Base-by-base conservation (phyloP, 1,139 yeast genomes). In the Chernovozyma sophiae-reginae region DNA sequence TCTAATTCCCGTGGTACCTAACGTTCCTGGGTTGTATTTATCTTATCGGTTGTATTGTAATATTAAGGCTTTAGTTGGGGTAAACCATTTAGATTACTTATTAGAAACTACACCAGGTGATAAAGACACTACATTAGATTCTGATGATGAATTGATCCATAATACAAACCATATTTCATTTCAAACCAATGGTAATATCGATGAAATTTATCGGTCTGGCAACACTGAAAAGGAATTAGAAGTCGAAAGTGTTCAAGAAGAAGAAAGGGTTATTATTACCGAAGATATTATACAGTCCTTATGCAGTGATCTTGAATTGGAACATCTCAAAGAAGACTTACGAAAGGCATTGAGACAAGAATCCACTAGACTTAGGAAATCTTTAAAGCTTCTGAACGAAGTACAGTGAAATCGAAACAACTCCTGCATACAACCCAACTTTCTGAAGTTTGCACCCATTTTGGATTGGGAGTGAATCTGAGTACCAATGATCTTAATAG, bases 11-110 rank as follows among this genome's bases (percentile, higher is more conserved):
- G 70, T 90, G n/a, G 57, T 90, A 2, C 98, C 98, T 15, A 92
- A 92, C 49, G 76, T 92, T n/a, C 98, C 98, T 0, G 97, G 97
- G 0, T 83, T 92, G 50, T 92, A 89, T 53, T 60, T 90, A 32
- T 69, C 85, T 4, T 92, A 84, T 58, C 71, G 98, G 45, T 71
- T 85, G 15, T 92, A 87, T 62, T 86, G 96, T 52, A 86, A 90
- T 56, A 69, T 80, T 52, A 86, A 84, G 52, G 96, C 96, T 1
- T 67, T 76, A 41, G 58, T 76, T 37, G 97, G 97, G 0, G 86
- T 87, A 7, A 67, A 72, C 45, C 95, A 86, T 52, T 60, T 87
- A 46, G 60, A 67, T 30, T 75, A 74, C 47, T 60, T 83, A 43
- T 57, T 77, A 29, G 63, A 58, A 36, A 24, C 15, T n/a, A 16